phyloP scores from a whole-genome alignment of 345 rosid genomes.

The Aethionema arabicum region DNA sequence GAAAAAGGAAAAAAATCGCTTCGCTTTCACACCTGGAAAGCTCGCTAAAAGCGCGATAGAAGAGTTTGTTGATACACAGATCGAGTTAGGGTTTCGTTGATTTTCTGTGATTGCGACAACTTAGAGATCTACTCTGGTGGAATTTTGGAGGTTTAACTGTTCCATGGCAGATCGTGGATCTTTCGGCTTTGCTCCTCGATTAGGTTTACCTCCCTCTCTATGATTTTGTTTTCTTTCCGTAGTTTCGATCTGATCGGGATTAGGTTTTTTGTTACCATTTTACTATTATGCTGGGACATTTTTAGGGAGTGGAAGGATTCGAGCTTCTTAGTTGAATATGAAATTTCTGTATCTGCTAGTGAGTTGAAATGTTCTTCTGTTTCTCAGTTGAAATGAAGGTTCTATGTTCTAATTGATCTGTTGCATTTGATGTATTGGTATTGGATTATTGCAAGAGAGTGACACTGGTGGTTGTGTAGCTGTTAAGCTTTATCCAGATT shows the following conservation, averaged over 20 bases:
- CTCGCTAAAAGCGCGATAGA: background rate
- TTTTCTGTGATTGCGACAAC: constrained; percentile 25
- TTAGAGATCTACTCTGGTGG: constrained; percentile 27
- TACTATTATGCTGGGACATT: constrained; percentile 18
- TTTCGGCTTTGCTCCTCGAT: constrained; percentile 46
- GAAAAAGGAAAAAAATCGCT: background rate
- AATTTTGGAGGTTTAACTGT: constrained; percentile 21
- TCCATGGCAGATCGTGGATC: constrained; percentile 56
- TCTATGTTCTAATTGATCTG: background rate
- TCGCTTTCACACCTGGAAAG: constrained; percentile 38
- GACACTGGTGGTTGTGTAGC: background rate
- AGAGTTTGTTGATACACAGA: constrained; percentile 24
- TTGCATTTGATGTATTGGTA: constrained; percentile 17
- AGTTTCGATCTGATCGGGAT: constrained; percentile 28
- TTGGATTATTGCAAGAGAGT: constrained; percentile 14
- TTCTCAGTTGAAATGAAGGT: constrained; percentile 2
- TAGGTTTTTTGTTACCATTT: constrained; percentile 2
- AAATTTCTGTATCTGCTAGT: too few relatives aligned
- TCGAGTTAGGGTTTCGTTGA: constrained; percentile 33
- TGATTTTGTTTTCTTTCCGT: background rate
- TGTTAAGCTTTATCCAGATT: background rate
- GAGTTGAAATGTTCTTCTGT: background rate
- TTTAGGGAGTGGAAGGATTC: background rate
- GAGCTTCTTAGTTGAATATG: background rate
- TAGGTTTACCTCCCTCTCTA: constrained; percentile 37